phyloP scores from a whole-genome alignment of 2,329 filamentous ascomycete species.

The Tolypocladium album region DNA sequence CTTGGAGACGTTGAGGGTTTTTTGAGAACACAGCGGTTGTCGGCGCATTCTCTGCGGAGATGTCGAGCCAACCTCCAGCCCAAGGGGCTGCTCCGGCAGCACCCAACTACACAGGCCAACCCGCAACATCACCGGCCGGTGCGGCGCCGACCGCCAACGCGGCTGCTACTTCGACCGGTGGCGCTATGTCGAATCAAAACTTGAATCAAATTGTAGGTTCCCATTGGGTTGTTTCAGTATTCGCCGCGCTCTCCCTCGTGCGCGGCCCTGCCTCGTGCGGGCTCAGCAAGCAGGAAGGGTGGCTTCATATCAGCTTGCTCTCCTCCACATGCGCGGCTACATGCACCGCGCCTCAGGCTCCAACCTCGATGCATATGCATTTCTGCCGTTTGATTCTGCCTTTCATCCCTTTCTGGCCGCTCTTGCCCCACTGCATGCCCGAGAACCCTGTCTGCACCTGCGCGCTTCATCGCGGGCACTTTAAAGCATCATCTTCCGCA shows the following conservation, averaged over 20 bases:
- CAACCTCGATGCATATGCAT: background rate
- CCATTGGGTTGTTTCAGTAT: constrained; percentile 9
- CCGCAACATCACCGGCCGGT: constrained; percentile 21
- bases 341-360: background rate
- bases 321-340: background rate
- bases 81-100: constrained; percentile 17
- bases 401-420: background rate
- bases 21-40: background rate
- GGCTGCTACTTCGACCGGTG: constrained; percentile 14
- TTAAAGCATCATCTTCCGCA: background rate
- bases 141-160: constrained; percentile 18
- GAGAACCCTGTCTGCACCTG: background rate
- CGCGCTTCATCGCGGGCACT: background rate
- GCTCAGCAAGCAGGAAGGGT: background rate
- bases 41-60: constrained; percentile 5
- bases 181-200: constrained; percentile 69
- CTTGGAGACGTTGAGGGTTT: background rate
- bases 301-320: background rate
- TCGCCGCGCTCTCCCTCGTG: background rate
- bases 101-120: constrained; percentile 19
- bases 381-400: background rate
- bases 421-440: background rate
- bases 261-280: too few species aligned
- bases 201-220: constrained; percentile 85
- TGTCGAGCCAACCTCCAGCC: constrained; percentile 23